A percentile compares a stretch with the other conserved stretches of the same genome.
These are phyloP conservation scores for Cardamine occulta DNA, from an alignment of 345 rosid species.

Conservation along the genomic window DNA sequence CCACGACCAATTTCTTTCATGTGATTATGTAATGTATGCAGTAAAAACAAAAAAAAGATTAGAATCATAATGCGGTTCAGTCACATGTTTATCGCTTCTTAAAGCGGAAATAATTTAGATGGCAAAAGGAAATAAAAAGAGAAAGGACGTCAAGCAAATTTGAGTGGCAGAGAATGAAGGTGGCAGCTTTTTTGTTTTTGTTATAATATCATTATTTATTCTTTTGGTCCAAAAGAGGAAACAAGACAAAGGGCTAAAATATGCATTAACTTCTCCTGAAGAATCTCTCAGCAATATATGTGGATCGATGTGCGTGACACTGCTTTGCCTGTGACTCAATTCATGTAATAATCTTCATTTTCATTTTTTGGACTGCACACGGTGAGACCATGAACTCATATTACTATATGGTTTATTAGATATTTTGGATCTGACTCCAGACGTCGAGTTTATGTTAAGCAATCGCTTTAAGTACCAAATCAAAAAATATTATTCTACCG, in stretches of 20 bases:
- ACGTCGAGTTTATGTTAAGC: slow-evolving; percentile 4
- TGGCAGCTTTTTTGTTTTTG: slow-evolving; percentile 30
- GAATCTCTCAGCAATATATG: slow-evolving; percentile 41
- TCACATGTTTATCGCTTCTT: slow-evolving; percentile 38
- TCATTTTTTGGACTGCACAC: slow-evolving; percentile 10
- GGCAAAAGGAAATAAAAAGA: neutral
- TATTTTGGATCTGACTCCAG: neutral
- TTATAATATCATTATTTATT: neutral
- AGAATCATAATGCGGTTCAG: slow-evolving; percentile 18
- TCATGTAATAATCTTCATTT: slow-evolving; percentile 19
- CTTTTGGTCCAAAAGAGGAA: slow-evolving; percentile 40
- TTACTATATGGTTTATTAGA: neutral
- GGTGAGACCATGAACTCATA: slow-evolving; percentile 18
- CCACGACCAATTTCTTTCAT: neutral
- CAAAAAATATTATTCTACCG: neutral
- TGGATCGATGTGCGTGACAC: slow-evolving; percentile 42
- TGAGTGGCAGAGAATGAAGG: slow-evolving; percentile 45
- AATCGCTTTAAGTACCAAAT: neutral
- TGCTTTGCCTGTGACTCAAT: slow-evolving; percentile 40
- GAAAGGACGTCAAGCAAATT: slow-evolving; percentile 21
- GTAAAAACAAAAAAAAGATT: neutral
- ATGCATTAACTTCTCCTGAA: slow-evolving; percentile 38
- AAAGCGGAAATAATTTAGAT: slow-evolving; percentile 7
- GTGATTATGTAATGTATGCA: slow-evolving; percentile 24
- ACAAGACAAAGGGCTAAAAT: slow-evolving; percentile 33